Percentiles rank a stretch among this genome's conserved stretches.
These are phyloP conservation scores for Cocos nucifera DNA, from an alignment of 176 grass and related monocot species.

Conservation along the genomic window DNA sequence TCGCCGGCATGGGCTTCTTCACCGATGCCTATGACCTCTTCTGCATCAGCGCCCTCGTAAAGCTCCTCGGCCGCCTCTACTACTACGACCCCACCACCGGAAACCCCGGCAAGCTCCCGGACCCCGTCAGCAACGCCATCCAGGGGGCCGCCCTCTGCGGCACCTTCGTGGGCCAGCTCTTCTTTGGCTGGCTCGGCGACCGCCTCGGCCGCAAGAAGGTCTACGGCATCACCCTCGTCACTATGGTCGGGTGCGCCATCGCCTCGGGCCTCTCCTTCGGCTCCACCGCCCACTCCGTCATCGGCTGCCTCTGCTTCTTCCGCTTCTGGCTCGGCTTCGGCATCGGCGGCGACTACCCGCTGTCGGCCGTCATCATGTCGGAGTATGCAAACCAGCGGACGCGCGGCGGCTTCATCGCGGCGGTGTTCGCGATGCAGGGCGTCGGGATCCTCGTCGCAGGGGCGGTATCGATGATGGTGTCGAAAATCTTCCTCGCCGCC, in stretches of 20 bases:
- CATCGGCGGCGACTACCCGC: conserved; percentile 71
- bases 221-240: conserved; percentile 49
- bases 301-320: conserved; percentile 70
- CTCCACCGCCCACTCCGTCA: conserved; percentile 20
- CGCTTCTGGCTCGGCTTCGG: conserved; percentile 72
- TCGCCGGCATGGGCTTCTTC: conserved; percentile 96
- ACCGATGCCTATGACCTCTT: conserved; percentile 92
- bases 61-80: conserved; percentile 63
- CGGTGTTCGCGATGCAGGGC: conserved; percentile 70
- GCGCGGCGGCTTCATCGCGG: conserved; percentile 64
- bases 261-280: conserved; percentile 55
- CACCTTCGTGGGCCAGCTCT: conserved; percentile 52
- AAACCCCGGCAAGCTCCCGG: conserved; percentile 31
- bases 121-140: conserved; percentile 43
- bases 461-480: too few species aligned
- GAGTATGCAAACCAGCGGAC: conserved; percentile 73
- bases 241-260: conserved; percentile 57
- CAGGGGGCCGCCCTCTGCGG: conserved; percentile 68
- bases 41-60: conserved; percentile 64
- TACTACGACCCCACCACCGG: conserved; percentile 25
- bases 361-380: conserved; percentile 67
- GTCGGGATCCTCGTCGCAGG: too few species aligned
- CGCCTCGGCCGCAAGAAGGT: conserved; percentile 57
- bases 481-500: too few species aligned
- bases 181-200: conserved; percentile 87